Conservation (phyloP, 805 yeast species). For the Hanseniaspora guilliermondii region DNA sequence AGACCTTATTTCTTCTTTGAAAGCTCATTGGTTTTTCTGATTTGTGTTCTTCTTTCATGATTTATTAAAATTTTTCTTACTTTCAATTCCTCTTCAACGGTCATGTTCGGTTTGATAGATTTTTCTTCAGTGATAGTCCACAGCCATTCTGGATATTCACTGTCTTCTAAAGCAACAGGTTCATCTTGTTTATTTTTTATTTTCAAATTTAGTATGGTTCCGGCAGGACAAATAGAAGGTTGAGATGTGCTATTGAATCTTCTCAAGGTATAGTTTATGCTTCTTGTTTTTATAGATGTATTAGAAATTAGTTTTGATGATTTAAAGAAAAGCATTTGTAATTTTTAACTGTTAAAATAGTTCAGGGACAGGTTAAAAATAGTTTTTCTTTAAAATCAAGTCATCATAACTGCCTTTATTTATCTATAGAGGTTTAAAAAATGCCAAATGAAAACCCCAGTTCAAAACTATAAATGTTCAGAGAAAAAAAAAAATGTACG, state of each 20-base stretch:
- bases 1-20: conserved; percentile 1
- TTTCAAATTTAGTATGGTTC: conserved; percentile 61
- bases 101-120: conserved; percentile 44
- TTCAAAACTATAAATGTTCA: neutral
- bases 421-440: neutral
- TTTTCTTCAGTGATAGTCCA: conserved; percentile 71
- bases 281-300: neutral
- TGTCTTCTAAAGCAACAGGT: conserved; percentile 75
- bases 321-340: neutral
- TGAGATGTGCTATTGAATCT: conserved; percentile 1
- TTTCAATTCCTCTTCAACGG: conserved; percentile 50
- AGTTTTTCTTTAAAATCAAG: neutral
- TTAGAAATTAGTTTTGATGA: neutral
- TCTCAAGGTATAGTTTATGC: neutral
- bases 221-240: conserved; percentile 48
- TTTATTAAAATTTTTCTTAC: conserved; percentile 46
- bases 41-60: neutral
- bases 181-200: conserved; percentile 72
- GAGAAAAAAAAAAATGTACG: neutral
- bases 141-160: conserved; percentile 88
- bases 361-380: neutral
- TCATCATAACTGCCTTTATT: neutral
- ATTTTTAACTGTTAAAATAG: neutral
- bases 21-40: conserved; percentile 3
- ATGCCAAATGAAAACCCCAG: neutral